Base-by-base conservation (phyloP, 73 alveolate species). In the Paramecium tetraurelia region DNA sequence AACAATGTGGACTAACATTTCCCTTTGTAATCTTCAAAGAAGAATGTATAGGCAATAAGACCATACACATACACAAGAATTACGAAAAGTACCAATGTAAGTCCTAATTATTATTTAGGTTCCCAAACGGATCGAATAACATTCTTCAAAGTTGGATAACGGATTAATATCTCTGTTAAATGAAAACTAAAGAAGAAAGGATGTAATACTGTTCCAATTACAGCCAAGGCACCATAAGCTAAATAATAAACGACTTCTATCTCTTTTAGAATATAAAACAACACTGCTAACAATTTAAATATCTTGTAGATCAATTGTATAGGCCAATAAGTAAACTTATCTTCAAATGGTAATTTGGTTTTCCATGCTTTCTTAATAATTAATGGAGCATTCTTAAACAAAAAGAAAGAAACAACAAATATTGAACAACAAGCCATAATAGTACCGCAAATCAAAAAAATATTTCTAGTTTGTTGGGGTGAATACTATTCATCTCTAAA, bases 151-250 rank as follows among this genome's bases (percentile, higher is more conserved):
- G 97, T 88, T 4, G 98, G 96, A 57, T 96, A 95, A 21, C 98
- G 92, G 4, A 95, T 92, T 5, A 96, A 92, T 53, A 96, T 84
- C 58, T 96, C 98, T 27, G 96, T 86, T 86, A 96, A 76, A 41
- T 95, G 98, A 93, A 95, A 96, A 35, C 96, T 40, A 53, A 93
- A 96, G 71, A 96, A 96, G 83, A 96, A 94, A 12, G 97, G 97
- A 72, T 96, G 97, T 38, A 50, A 77, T 27, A 92, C 50, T 21
- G 92, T 85, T 10, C 98, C 98, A 4, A 95, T 58, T 20, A 95
- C 92, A 35, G 98, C 92, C 33, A 96, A 89, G 38, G 93, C 76
- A 75, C 96, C 86, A 71, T 95, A 96, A 9, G 97, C 96, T 7
- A 95, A 50, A 59, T 95, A 93, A 92, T 96, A 96, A 29, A 95